These are phyloP conservation scores for Fusarium burgessii DNA, from an alignment of 2,329 filamentous ascomycete species.

Conservation along the genomic window DNA sequence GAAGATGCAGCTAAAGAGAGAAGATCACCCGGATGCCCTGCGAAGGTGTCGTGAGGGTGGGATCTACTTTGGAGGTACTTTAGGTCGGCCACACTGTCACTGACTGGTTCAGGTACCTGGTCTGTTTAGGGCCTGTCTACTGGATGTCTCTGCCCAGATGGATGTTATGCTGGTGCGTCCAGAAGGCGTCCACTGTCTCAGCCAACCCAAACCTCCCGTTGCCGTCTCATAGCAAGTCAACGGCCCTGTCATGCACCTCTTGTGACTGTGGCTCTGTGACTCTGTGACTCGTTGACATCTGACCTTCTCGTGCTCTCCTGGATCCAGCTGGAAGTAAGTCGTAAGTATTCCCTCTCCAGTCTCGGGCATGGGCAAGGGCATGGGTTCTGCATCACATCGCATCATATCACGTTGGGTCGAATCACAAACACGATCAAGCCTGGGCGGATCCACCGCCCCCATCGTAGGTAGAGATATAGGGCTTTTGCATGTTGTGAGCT, in stretches of 20 bases:
- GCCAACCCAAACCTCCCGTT: conserved; percentile 24
- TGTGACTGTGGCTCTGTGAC: conserved; percentile 42
- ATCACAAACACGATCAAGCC: conserved; percentile 3
- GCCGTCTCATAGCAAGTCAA: conserved; percentile 33
- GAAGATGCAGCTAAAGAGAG: conserved; percentile 28
- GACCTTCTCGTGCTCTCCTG: conserved; percentile 32
- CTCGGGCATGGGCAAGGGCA: conserved; percentile 11
- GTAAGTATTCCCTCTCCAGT: conserved; percentile 3
- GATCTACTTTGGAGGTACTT: conserved; percentile 17
- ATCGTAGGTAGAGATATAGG: conserved; percentile 4
- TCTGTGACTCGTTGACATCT: conserved; percentile 42
- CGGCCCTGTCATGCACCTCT: conserved; percentile 27
- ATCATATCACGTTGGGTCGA: conserved; percentile 30
- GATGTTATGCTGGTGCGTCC: conserved; percentile 12
- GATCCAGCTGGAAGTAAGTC: conserved; percentile 18
- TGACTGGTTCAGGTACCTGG: conserved; percentile 14
- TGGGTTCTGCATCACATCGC: conserved; percentile 31
- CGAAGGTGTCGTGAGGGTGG: conserved; percentile 33
- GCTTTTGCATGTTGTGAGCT: conserved; percentile 1
- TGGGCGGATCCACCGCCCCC: neutral
- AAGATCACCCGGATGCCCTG: conserved; percentile 21
- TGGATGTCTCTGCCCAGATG: conserved; percentile 17
- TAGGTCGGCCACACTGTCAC: neutral
- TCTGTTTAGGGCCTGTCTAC: conserved; percentile 9
- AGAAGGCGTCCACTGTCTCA: conserved; percentile 25